Conservation (phyloP, 768 basidiomycete genomes). For the Amanita molliuscula region DNA sequence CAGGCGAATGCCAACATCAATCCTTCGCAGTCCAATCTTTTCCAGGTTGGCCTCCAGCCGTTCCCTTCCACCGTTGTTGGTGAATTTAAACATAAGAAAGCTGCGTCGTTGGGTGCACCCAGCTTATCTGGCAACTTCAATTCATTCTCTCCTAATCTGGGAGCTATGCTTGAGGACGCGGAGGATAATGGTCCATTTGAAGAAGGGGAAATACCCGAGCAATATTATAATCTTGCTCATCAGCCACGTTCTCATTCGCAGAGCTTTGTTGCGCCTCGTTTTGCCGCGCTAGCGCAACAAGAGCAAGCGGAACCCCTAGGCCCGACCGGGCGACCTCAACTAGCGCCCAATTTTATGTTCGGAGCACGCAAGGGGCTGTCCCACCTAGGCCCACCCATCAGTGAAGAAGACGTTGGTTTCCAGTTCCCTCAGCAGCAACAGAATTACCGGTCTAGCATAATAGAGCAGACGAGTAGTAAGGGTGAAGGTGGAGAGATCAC, state of each 20-base stretch:
- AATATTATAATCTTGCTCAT: conserved; percentile 41
- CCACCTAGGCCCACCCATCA: conserved; percentile 63
- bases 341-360: conserved; percentile 89
- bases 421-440: conserved; percentile 69
- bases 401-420: conserved; percentile 73
- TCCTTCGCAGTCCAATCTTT: conserved; percentile 44
- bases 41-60: conserved; percentile 53
- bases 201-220: conserved; percentile 72
- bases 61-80: conserved; percentile 39
- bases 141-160: conserved; percentile 71
- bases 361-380: conserved; percentile 53
- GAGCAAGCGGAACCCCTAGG: conserved; percentile 55
- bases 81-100: conserved; percentile 73
- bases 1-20: conserved; percentile 24
- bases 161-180: conserved; percentile 74
- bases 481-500: conserved; percentile 67
- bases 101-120: conserved; percentile 57
- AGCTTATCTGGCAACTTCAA: conserved; percentile 51
- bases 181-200: conserved; percentile 58
- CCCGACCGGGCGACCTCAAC: conserved; percentile 75
- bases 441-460: conserved; percentile 19
- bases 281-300: conserved; percentile 71
- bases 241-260: conserved; percentile 72
- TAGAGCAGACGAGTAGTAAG: conserved; percentile 39
- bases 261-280: conserved; percentile 83